Base-by-base conservation (phyloP, 192 early-diverging fungal species). In the Linderina pennispora region DNA sequence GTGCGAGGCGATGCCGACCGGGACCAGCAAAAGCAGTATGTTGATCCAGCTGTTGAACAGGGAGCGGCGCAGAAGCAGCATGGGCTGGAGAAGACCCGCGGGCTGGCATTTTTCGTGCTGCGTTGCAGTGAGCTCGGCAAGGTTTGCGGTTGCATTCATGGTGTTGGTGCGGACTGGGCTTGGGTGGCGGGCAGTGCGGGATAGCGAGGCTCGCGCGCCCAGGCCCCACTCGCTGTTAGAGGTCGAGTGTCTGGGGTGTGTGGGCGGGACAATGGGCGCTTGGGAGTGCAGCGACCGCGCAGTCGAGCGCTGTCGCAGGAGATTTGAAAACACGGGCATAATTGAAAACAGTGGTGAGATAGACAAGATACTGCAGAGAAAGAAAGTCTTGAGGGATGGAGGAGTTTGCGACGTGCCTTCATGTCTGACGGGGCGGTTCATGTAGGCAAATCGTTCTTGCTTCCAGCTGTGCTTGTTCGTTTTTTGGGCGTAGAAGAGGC, bases 1-100 rank as follows among this genome's bases (percentile, higher is more conserved):
- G 23, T 63, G 70, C 23, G 86, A 74, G 0, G 84, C 47, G 20
- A 93, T 75, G 7, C 85, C 94, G 7, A 97, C 70, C 1, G 91
- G 91, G 6, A 91, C 76, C 28, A 94, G 84, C 0, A 89, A 19
- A 11, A 92, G 62, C 1, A 89, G 61, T 8, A 84, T 20, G 65
- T 93, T 89, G 62, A 90, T 51, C 50, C 65, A 78, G 32, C 84
- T 83, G 31, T 61, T 73, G 16, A 76, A 43, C 4, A 81, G 8
- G 1, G 79, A 74, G 60, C 79, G 46, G 52, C 52, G 42, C 62
- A 83, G 45, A 54, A 77, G 20, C 44, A 49, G 55, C 74, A 59
- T 37, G 39, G 71, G 71, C 33, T 67, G 43, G 11, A 28, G 42
- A 15, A 74, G 55, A 9, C 71, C 59, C 3, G 60, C 71, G 1